phyloP scores from a whole-genome alignment of 2,329 filamentous ascomycete genomes.

The Decorospora gaudefroyi region DNA sequence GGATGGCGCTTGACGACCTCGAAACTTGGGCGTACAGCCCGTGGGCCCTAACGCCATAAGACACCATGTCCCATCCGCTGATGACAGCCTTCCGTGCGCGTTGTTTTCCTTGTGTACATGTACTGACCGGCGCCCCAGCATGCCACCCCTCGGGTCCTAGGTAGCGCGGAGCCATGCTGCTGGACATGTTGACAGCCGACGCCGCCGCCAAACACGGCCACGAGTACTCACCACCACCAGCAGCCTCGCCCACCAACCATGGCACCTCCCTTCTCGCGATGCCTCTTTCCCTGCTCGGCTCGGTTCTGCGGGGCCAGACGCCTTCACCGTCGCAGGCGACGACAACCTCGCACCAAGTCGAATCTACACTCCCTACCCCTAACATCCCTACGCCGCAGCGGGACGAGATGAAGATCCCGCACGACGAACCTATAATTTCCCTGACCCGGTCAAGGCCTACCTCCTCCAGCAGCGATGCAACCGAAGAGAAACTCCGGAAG shows the following conservation, averaged over 20 bases:
- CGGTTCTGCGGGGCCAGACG: constrained; percentile 34
- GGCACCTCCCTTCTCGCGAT: constrained; percentile 38
- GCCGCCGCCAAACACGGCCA: constrained; percentile 43
- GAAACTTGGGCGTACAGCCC: constrained; percentile 32
- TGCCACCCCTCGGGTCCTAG: constrained; percentile 17
- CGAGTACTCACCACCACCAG: constrained; percentile 33
- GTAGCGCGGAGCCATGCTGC: constrained; percentile 41
- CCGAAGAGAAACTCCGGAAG: constrained; percentile 50
- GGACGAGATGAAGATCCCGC: constrained; percentile 13
- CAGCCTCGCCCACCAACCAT: constrained; percentile 25
- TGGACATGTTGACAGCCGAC: constrained; percentile 48
- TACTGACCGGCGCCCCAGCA: constrained; percentile 28
- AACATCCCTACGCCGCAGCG: constrained; percentile 2
- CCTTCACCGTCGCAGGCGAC: constrained; percentile 20
- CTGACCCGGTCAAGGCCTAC: constrained; percentile 41
- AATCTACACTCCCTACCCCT: constrained; percentile 4
- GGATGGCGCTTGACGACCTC: constrained; percentile 20
- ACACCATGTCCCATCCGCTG: constrained; percentile 19
- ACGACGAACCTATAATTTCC: constrained; percentile 21
- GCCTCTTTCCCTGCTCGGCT: constrained; percentile 44
- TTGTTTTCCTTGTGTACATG: constrained; percentile 14
- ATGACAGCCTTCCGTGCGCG: constrained; percentile 11
- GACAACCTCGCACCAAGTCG: constrained; percentile 3
- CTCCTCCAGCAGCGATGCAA: constrained; percentile 45
- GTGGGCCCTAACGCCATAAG: constrained; percentile 16